Conservation (phyloP, 352 stramenopile genomes). For the Phytophthora multivora region DNA sequence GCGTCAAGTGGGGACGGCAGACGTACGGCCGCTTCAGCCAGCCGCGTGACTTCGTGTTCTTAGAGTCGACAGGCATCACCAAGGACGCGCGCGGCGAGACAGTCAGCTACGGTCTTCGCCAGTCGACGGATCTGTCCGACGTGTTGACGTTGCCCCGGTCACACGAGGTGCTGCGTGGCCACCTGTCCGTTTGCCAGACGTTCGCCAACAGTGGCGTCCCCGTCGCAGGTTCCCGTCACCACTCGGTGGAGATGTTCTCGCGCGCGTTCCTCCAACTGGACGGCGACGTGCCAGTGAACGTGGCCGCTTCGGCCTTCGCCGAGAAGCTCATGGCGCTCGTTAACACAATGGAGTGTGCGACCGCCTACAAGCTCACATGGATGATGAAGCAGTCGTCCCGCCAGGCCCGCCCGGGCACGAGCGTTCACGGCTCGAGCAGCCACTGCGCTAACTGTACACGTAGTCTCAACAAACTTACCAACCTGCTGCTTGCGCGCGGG, state of each 20-base stretch:
- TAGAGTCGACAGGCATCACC: constrained; percentile 50
- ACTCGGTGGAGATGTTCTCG: constrained; percentile 48
- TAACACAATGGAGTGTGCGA: constrained; percentile 43
- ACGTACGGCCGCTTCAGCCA: constrained; percentile 45
- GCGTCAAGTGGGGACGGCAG: constrained; percentile 51
- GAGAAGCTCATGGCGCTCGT: constrained; percentile 43
- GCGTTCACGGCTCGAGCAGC: constrained; percentile 23
- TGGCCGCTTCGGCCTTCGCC: constrained; percentile 31
- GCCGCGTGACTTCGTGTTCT: constrained; percentile 50
- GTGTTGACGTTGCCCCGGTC: constrained; percentile 34
- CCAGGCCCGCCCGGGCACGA: constrained; percentile 16
- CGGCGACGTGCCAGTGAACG: constrained; percentile 42
- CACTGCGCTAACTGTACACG: constrained; percentile 42
- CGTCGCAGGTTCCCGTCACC: constrained; percentile 25
- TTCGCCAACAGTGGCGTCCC: constrained; percentile 33
- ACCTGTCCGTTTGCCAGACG: constrained; percentile 45
- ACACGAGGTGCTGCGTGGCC: constrained; percentile 34
- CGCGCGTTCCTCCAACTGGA: constrained; percentile 44
- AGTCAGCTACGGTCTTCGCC: constrained; percentile 42
- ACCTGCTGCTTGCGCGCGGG: constrained; percentile 34
- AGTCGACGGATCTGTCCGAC: constrained; percentile 37
- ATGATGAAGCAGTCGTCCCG: constrained; percentile 36
- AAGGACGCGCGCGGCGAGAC: constrained; percentile 34
- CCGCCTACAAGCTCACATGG: constrained; percentile 51
- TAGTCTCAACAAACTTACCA: constrained; percentile 44